Base-by-base conservation (phyloP, 1,139 yeast genomes). In the Hemisphaericaspora xylofermentans region DNA sequence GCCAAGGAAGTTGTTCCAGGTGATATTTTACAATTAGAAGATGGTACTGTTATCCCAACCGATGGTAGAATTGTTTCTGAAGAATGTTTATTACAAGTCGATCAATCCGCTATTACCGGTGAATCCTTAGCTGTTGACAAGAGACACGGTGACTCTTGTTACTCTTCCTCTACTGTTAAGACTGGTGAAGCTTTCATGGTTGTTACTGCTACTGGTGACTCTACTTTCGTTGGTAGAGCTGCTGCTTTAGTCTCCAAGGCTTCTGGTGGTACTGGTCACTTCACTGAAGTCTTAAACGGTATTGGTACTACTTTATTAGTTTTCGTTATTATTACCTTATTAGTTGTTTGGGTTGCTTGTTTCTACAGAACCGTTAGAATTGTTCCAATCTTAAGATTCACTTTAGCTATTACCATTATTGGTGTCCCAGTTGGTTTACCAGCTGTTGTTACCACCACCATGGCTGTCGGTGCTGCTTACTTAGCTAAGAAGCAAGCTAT, bases 341-440 rank as follows among this genome's bases (percentile, higher is more conserved):
- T 91, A 63, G 77, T 88, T 58, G 95, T 91, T 64, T 89, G 96
- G 96, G 77, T 78, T 64, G 89, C 97, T 67, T 80, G 89, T 74
- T 89, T 91, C 89, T 89, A 89, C 87, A 82, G 97, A 75, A 81
- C 96, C 58, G 84, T 82, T 66, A 80, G 77, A 64, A 88, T 89
- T 66, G 96, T 89, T 60, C 78, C 84, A 60, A 87, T 91, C 74
- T 82, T 93, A 73, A 85, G 97, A 78, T 89, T 84, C 79, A 82
- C 95, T 61, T 80, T 93, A 68, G 97, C 96, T 60, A 88, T 91
- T 68, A 91, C 97, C 75, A 89, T 91, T 75, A 87, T 93, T 63
- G 98, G 98, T 87, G 98, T 93, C 58, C 98, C 98, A 73, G 98
- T 91, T 62, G 98, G 98, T 86, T 83, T 91, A 68, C 98, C 98